Base-by-base conservation (phyloP, 768 basidiomycete species). In the Tulasnella sp. region DNA sequence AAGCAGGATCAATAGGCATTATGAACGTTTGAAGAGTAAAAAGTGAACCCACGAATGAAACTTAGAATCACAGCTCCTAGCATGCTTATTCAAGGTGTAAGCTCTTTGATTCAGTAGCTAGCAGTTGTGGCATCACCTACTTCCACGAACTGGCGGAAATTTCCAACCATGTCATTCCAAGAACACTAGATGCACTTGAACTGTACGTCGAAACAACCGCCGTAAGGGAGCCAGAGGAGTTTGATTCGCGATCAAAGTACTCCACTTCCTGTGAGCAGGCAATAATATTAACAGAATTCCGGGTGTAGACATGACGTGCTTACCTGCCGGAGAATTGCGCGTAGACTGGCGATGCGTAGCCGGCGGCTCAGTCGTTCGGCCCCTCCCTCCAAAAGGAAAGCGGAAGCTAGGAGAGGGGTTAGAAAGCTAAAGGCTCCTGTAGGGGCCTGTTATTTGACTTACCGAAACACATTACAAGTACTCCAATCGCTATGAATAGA, bases 151-250 rank as follows among this genome's bases (percentile, higher is more conserved):
- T 37, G 15, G 71, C 71, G 17, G 82, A 77, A 42, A 81, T 52
- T 67, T 81, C 80, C 22, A 79, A 79, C 31, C 80, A 77, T 68
- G 82, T 78, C 9, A 83, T 67, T 29, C 81, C 82, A 8, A 80
- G 67, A 19, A 80, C 78, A 17, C 74, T 79, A 12, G 81, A 80
- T 39, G 81, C 79, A 34, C 82, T 79, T 0, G 79, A 58, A 1
- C 81, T 79, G 40, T 81, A 79, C 22, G 70, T 72, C 19, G 80
- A 77, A 17, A 80, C 78, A 6, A 78, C 78, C 9, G 80, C 79
- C 1, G 81, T 81, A n/a, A 83, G 80, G n/a, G 77, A 79, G 12
- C 82, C 82, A 4, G 79, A 71, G 7, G 79, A 81, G 12, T 79
- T 78, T n/a, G 78, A 69, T 22, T 78, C 77, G 9, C 75, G 67